Evolutionary conservation across 1,284 basidiomycete genomes (phyloP).

Genomic region (Entoloma clypeatum): DNA sequence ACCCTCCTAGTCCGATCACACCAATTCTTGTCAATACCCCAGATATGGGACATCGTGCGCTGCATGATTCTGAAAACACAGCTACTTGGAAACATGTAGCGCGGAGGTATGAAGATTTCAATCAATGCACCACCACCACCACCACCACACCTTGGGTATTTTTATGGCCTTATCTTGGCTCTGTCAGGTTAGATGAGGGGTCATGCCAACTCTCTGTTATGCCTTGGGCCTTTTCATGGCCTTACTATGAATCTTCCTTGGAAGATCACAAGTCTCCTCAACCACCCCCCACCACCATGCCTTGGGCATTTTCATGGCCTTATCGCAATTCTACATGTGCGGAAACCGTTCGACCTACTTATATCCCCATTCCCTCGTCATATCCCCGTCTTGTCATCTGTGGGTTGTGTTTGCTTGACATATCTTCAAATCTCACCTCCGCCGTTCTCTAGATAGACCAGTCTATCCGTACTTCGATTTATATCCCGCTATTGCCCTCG

Average conservation of each 20-base stretch:
- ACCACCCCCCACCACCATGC: neutral
- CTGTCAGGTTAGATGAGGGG: no score
- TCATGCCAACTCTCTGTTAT: no score
- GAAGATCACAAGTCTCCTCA: neutral
- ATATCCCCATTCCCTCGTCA: slow-evolving; percentile 11
- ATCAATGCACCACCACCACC: no score
- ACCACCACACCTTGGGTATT: no score
- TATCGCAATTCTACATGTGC: slow-evolving; percentile 9
- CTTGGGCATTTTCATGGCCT: slow-evolving; percentile 25
- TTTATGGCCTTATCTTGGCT: no score
- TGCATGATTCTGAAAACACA: slow-evolving; percentile 7
- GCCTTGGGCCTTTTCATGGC: neutral
- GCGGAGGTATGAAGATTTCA: no score
- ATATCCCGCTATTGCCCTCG: slow-evolving; percentile 31
- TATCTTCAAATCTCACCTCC: neutral
- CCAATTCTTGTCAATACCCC: slow-evolving; percentile 38
- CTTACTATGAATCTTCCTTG: neutral
- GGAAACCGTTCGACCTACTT: neutral
- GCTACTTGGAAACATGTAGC: neutral
- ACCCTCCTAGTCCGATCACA: slow-evolving; percentile 37
- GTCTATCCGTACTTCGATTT: slow-evolving; percentile 45
- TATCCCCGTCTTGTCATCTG: slow-evolving; percentile 36
- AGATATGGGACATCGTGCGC: slow-evolving; percentile 35
- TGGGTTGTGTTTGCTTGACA: slow-evolving; percentile 19
- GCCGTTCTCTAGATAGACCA: slow-evolving; percentile 37